Conservation (phyloP, 192 early-diverging fungal genomes). For the Pilobolus umbonatus region DNA sequence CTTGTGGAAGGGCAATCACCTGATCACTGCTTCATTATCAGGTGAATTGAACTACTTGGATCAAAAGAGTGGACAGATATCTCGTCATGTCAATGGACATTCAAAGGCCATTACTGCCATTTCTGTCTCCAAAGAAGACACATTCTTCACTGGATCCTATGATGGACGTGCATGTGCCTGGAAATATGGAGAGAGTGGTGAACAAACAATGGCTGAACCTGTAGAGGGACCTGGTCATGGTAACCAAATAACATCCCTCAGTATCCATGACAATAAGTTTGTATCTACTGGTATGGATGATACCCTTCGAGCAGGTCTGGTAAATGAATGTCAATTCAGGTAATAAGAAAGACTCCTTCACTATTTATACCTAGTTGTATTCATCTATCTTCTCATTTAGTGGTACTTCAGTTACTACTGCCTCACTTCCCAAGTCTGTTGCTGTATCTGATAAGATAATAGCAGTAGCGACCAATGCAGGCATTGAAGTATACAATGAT, state of each 20-base stretch:
- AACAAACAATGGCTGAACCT: constrained; percentile 34
- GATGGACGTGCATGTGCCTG: constrained; percentile 88
- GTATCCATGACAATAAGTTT: constrained; percentile 38
- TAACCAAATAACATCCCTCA: constrained; percentile 69
- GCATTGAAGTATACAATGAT: constrained; percentile 47
- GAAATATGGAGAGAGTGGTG: constrained; percentile 44
- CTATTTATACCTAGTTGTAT: neutral
- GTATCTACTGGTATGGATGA: constrained; percentile 78
- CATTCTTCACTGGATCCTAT: constrained; percentile 84
- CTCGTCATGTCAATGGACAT: constrained; percentile 65
- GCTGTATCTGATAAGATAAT: constrained; percentile 42
- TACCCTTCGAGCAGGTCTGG: constrained; percentile 40
- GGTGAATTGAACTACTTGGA: constrained; percentile 89
- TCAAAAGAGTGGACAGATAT: constrained; percentile 41
- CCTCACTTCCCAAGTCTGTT: constrained; percentile 50
- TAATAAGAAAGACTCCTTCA: too few species aligned
- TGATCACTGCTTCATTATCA: constrained; percentile 76
- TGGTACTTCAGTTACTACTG: constrained; percentile 37
- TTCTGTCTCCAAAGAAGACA: constrained; percentile 41
- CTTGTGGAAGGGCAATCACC: constrained; percentile 73
- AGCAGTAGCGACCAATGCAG: constrained; percentile 50
- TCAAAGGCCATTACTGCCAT: constrained; percentile 81
- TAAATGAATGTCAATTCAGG: constrained; percentile 34
- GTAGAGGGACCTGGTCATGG: constrained; percentile 64
- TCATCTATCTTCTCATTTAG: neutral